Evolutionary conservation across 305 asterid species (phyloP), one percentile per base, ranked within the genome.

Genomic region (Fraxinus greggii): DNA sequence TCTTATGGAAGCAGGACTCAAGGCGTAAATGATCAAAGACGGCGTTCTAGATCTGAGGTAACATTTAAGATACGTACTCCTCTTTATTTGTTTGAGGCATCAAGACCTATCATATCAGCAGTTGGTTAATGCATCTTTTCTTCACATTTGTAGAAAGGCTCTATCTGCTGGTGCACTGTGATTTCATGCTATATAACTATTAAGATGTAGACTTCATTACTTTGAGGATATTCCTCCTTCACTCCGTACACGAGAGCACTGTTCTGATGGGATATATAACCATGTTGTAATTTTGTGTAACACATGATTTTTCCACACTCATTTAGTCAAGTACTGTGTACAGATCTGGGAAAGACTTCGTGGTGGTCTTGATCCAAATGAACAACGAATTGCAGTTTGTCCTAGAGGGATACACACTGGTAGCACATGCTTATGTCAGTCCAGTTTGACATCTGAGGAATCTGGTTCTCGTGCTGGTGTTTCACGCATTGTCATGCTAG

Each of bases 401-500:
- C 93, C 98, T 72, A 87, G 91, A 70, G 97, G 98, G 75, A 85
- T 93, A 79, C 98, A 95, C 89, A 70, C 88, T 17, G 91, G 86
- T 85, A 91, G 97, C 65, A 85, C 95, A 81, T 95, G 98, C 87
- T 89, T 91, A 32, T 95, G 98, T 85, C 91, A 89, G 61, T 83
- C 93, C 77, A 88, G 87, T 85, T 87, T 92, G 83, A 90, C 88
- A 86, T 86, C 89, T 79, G 95, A 88, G 80, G 94, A 90, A 82
- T 83, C 98, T 82, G 92, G 88, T 23, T 79, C 89, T 24, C 92
- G 94, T 77, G 95, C 96, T 75, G 94, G 98, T 83, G 89, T 95
- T 84, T 91, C 97, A 70, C 92, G 97, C 72, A 92, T 95, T 81
- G 93, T 95, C 79, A 92, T 95, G 97, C 93, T 95, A 81, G 98